Conservation (phyloP, 2,329 filamentous ascomycete genomes). For the Pseudocercospora pini-densiflorae region DNA sequence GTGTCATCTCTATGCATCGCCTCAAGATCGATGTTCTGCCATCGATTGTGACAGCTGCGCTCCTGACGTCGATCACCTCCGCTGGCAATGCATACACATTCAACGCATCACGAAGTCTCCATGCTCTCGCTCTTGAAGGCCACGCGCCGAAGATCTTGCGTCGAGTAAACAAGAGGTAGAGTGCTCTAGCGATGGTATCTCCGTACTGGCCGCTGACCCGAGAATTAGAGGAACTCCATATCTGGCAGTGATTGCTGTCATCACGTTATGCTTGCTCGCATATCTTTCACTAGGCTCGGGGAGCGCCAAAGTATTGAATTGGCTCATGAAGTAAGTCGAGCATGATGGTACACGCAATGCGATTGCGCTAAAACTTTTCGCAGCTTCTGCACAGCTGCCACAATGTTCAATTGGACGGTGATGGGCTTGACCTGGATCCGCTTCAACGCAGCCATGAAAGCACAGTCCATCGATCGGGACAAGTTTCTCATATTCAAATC, state of each 20-base stretch:
- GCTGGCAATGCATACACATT: neutral
- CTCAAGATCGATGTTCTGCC: conserved; percentile 1
- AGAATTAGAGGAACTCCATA: neutral
- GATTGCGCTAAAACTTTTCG: neutral
- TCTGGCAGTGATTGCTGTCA: neutral
- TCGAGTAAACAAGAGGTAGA: neutral
- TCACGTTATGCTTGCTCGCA: neutral
- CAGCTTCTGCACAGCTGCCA: conserved; percentile 1
- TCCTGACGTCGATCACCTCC: neutral
- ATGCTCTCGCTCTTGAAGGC: neutral
- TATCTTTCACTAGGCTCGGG: neutral
- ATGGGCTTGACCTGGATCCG: conserved; percentile 3
- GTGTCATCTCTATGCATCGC: neutral
- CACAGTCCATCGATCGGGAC: neutral
- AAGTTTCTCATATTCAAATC: neutral
- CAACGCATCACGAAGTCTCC: neutral
- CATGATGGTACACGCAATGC: too few relatives aligned
- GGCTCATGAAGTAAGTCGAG: neutral
- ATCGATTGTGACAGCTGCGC: neutral
- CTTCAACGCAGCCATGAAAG: conserved; percentile 4
- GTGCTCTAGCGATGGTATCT: neutral
- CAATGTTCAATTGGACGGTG: conserved; percentile 6
- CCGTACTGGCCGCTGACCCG: neutral
- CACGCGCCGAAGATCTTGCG: neutral
- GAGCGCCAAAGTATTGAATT: neutral